A percentile compares a stretch with the other conserved stretches of the same genome.
These are phyloP conservation scores for Pseudogymnoascus sp. DNA, from an alignment of 2,329 filamentous ascomycete species.

Conservation along the genomic window DNA sequence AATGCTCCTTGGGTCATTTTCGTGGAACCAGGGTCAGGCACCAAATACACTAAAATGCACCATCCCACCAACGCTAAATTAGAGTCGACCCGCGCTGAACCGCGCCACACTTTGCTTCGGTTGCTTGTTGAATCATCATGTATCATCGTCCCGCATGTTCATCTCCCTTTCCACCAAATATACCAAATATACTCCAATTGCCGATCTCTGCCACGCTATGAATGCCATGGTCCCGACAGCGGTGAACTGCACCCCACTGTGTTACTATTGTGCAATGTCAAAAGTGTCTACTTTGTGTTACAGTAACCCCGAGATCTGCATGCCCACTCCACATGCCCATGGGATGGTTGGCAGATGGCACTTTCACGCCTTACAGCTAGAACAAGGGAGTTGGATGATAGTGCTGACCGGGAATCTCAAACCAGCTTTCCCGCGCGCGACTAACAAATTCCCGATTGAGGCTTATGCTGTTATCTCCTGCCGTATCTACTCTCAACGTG, in stretches of 20 bases:
- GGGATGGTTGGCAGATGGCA: background rate
- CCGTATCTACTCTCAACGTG: background rate
- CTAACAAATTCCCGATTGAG: background rate
- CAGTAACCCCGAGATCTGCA: background rate
- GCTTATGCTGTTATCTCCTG: background rate
- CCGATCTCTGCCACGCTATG: background rate
- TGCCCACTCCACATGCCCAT: background rate
- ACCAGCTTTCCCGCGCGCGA: background rate
- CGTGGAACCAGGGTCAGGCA: background rate
- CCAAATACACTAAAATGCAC: background rate
- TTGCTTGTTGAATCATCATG: background rate
- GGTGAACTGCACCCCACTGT: background rate
- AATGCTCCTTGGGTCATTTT: background rate
- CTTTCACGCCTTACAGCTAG: background rate
- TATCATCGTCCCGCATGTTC: background rate
- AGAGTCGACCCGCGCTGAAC: background rate
- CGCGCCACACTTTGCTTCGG: background rate
- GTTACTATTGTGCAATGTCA: background rate
- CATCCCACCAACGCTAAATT: slow-evolving; percentile 2
- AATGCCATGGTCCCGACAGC: background rate
- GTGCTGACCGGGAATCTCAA: background rate
- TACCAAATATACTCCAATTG: background rate
- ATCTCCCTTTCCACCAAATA: background rate
- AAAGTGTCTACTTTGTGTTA: background rate
- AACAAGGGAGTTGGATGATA: background rate